phyloP scores from a whole-genome alignment of 129 eudicot species.

The Escallonia rubra region DNA sequence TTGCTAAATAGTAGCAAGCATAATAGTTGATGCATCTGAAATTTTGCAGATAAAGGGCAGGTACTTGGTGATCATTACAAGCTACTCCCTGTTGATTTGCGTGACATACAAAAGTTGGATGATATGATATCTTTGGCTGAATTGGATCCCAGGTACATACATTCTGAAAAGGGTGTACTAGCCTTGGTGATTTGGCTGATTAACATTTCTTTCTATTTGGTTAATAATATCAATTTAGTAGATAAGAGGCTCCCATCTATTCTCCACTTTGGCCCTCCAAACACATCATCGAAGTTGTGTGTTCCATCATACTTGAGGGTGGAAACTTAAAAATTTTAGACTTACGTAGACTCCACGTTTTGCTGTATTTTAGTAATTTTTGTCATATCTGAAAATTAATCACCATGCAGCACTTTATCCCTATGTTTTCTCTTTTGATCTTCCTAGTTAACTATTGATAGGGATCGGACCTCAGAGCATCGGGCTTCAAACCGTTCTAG shows the following conservation, averaged over 20 bases:
- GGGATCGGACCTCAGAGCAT: too few relatives aligned
- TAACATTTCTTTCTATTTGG: conserved; percentile 1
- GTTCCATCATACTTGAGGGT: not conserved
- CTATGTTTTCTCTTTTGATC: too few relatives aligned
- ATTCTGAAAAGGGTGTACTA: not conserved
- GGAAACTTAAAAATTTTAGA: not conserved
- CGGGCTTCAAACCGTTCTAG: too few relatives aligned
- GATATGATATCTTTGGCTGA: conserved; percentile 57
- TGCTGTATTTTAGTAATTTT: too few relatives aligned
- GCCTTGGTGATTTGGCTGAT: not conserved
- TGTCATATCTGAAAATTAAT: too few relatives aligned
- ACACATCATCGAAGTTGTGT: not conserved
- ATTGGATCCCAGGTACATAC: conserved; percentile 82
- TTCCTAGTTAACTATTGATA: too few relatives aligned
- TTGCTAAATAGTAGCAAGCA: too few relatives aligned
- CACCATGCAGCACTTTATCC: too few relatives aligned
- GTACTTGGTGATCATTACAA: conserved; percentile 79
- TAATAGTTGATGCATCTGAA: not conserved
- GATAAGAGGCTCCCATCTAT: too few relatives aligned
- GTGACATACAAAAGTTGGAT: conserved; percentile 69
- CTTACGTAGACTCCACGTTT: not conserved
- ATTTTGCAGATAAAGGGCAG: conserved; percentile 79
- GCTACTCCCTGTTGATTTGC: conserved; percentile 84
- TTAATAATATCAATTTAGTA: not conserved
- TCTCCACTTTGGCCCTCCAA: too few relatives aligned